phyloP scores from a whole-genome alignment of 140 eudicot species.

The Ambrosia hybrid region DNA sequence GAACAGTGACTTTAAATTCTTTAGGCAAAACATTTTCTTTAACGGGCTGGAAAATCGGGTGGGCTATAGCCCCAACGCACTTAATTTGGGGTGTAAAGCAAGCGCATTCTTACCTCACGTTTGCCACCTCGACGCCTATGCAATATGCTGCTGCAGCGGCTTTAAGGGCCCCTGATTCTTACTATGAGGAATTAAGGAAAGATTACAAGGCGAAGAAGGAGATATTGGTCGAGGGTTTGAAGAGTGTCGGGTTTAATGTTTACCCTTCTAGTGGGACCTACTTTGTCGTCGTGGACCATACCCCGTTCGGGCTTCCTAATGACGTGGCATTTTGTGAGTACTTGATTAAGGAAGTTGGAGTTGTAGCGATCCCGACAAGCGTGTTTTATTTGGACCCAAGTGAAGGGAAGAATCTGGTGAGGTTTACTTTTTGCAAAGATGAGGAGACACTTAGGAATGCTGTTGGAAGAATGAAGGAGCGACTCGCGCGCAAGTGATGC shows the following conservation, averaged over 20 bases:
- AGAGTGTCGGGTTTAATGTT: conserved; percentile 73
- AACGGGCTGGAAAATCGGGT: conserved; percentile 98
- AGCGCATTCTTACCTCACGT: conserved; percentile 85
- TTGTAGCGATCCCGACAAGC: conserved; percentile 93
- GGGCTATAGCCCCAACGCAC: conserved; percentile 96
- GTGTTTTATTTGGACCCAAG: conserved; percentile 82
- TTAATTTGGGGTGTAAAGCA: conserved; percentile 90
- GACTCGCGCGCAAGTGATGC: conserved; percentile 38
- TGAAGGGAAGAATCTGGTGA: conserved; percentile 89
- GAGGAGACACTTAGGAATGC: conserved; percentile 87
- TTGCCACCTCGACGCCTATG: conserved; percentile 96
- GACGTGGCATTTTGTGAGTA: conserved; percentile 92
- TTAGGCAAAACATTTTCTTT: conserved; percentile 91
- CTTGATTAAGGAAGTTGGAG: conserved; percentile 94
- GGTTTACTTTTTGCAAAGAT: conserved; percentile 96
- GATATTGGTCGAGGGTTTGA: conserved; percentile 78
- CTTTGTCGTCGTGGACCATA: conserved; percentile 92
- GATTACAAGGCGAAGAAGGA: conserved; percentile 76
- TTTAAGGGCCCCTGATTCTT: conserved; percentile 68
- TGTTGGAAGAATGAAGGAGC: conserved; percentile 82
- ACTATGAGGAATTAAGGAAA: conserved; percentile 63
- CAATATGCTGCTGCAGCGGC: conserved; percentile 81
- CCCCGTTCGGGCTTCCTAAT: conserved; percentile 72
- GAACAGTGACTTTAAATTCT: conserved; percentile 86
- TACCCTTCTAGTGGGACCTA: conserved; percentile 93